These are phyloP conservation scores for Termitomyces sp. DNA, from an alignment of 768 basidiomycete genomes.

Conservation along the genomic window DNA sequence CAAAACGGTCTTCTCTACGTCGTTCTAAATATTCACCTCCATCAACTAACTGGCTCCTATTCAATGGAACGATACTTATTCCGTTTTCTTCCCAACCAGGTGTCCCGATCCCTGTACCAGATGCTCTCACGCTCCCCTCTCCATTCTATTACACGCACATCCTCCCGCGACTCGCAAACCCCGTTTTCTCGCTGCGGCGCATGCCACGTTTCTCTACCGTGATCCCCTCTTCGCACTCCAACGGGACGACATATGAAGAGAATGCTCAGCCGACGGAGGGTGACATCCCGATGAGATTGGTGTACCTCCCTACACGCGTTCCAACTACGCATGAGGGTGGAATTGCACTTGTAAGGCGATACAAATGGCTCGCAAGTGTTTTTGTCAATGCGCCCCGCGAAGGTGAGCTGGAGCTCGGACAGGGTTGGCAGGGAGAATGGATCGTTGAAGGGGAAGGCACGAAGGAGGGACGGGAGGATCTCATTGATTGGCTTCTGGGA, in stretches of 20 bases:
- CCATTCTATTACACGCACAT: constrained; percentile 77
- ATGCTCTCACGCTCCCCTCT: constrained; percentile 60
- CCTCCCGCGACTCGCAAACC: constrained; percentile 32
- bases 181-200: constrained; percentile 26
- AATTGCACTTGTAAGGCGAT: constrained; percentile 51
- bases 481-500: constrained; percentile 30
- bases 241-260: neutral
- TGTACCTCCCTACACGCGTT: constrained; percentile 39
- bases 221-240: constrained; percentile 23
- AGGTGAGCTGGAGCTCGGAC: constrained; percentile 65
- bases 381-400: constrained; percentile 48
- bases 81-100: constrained; percentile 51
- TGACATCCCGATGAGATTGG: constrained; percentile 35
- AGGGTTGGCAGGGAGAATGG: constrained; percentile 32
- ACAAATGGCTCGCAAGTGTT: constrained; percentile 55
- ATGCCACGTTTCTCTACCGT: constrained; percentile 30
- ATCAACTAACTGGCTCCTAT: constrained; percentile 64
- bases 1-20: constrained; percentile 2
- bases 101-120: constrained; percentile 43
- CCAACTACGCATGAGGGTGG: constrained; percentile 57
- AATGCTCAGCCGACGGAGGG: neutral
- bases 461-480: constrained; percentile 71
- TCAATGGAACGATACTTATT: constrained; percentile 55
- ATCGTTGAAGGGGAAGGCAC: constrained; percentile 19
- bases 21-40: constrained; percentile 2